Percentiles rank a stretch among this genome's conserved stretches.
phyloP scores from a whole-genome alignment of 2,329 filamentous ascomycete species.

The Nannizziopsis barbatae region DNA sequence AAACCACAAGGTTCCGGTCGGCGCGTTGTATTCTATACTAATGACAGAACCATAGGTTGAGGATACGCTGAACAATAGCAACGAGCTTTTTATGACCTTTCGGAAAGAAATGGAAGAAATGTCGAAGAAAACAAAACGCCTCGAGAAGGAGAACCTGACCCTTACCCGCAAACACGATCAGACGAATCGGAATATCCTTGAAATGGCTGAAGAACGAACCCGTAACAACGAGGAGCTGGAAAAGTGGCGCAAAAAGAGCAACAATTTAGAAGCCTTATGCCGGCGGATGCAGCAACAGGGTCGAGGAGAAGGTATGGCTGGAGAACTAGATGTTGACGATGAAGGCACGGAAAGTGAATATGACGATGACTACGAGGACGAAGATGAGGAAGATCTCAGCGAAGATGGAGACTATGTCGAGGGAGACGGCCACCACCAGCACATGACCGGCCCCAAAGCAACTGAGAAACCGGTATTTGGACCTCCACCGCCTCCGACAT shows the following conservation, averaged over 20 bases:
- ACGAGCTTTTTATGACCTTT: slow-evolving; percentile 93
- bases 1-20: neutral
- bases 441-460: slow-evolving; percentile 20
- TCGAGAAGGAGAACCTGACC: slow-evolving; percentile 91
- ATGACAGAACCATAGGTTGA: slow-evolving; percentile 58
- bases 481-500: slow-evolving; percentile 42
- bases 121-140: slow-evolving; percentile 94
- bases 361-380: slow-evolving; percentile 48
- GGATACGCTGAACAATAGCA: slow-evolving; percentile 96
- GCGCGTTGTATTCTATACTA: slow-evolving; percentile 6
- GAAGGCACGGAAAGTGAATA: slow-evolving; percentile 42
- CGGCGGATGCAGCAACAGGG: slow-evolving; percentile 94
- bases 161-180: slow-evolving; percentile 87
- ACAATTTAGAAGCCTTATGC: slow-evolving; percentile 87
- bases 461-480: slow-evolving; percentile 37
- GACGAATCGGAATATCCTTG: slow-evolving; percentile 86
- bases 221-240: slow-evolving; percentile 66
- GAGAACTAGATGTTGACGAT: slow-evolving; percentile 44
- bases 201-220: slow-evolving; percentile 89
- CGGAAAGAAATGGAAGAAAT: slow-evolving; percentile 99
- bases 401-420: slow-evolving; percentile 53
- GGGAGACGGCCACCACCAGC: slow-evolving; percentile 50
- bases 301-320: slow-evolving; percentile 58
- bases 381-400: slow-evolving; percentile 50
- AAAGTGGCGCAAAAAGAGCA: slow-evolving; percentile 69